Percentiles rank a stretch among this genome's conserved stretches.
These are phyloP conservation scores for Exophiala calicioides DNA, from an alignment of 2,329 filamentous ascomycete genomes.

Conservation along the genomic window DNA sequence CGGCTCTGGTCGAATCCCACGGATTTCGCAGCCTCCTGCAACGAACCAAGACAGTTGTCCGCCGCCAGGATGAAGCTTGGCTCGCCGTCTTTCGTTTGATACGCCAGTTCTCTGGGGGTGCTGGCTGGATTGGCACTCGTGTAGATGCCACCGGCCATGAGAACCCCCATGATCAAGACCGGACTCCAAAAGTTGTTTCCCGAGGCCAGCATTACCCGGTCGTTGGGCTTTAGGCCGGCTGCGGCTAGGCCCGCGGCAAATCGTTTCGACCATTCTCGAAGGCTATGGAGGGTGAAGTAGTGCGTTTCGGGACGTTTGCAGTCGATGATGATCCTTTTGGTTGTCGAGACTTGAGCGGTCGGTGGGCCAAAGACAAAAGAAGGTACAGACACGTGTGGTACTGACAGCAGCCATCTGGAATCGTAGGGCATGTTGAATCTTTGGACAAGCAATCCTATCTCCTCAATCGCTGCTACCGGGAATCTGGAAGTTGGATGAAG, in stretches of 20 bases:
- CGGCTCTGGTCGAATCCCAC: slow-evolving; percentile 14
- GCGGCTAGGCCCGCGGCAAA: neutral
- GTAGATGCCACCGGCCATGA: slow-evolving; percentile 54
- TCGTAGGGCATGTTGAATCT: too few species aligned
- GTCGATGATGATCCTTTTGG: neutral
- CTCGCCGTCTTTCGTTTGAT: slow-evolving; percentile 54
- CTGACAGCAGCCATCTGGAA: too few species aligned
- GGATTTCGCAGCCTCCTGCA: slow-evolving; percentile 37
- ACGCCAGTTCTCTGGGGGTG: slow-evolving; percentile 51
- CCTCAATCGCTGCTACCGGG: too few species aligned
- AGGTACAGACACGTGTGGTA: neutral
- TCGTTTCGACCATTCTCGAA: neutral
- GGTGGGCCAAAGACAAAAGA: neutral
- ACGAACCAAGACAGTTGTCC: slow-evolving; percentile 45
- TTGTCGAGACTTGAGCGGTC: neutral
- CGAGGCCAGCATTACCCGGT: neutral
- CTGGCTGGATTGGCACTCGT: slow-evolving; percentile 56
- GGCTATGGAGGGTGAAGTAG: neutral
- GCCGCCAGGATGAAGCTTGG: slow-evolving; percentile 56
- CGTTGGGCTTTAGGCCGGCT: neutral
- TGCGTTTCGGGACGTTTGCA: neutral
- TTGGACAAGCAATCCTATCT: too few species aligned
- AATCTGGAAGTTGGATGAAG: too few species aligned
- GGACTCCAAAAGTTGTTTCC: neutral
- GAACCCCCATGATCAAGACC: neutral